Evolutionary conservation across 371 early-diverging fungal species (phyloP).

Genomic region (Blastocladiella emersonii): DNA sequence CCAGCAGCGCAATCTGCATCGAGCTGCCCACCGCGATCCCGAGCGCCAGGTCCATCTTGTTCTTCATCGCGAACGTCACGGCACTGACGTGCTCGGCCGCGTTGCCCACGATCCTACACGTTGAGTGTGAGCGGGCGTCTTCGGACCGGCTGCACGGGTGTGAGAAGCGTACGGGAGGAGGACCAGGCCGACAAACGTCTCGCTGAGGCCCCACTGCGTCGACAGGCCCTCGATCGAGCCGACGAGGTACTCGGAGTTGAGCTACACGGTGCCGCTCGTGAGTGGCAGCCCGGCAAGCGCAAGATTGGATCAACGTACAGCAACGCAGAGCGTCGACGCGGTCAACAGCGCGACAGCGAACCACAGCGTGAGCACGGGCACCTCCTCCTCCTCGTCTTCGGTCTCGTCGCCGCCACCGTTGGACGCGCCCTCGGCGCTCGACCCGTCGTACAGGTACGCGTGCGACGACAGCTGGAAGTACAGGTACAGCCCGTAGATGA

Average conservation of each 20-base stretch:
- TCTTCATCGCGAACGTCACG: constrained; percentile 59
- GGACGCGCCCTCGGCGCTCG: constrained; percentile 10
- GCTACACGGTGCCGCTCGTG: neutral
- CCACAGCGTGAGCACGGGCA: constrained; percentile 35
- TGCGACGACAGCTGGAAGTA: constrained; percentile 68
- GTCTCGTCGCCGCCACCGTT: constrained; percentile 8
- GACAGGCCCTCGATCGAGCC: constrained; percentile 60
- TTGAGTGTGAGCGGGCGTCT: too few relatives aligned
- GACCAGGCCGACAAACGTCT: constrained; percentile 74
- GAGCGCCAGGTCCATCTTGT: constrained; percentile 81
- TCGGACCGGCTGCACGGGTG: too few relatives aligned
- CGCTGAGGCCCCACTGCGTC: constrained; percentile 39
- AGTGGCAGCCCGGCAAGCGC: constrained; percentile 35
- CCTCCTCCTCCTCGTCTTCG: constrained; percentile 43
- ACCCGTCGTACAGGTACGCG: constrained; percentile 28
- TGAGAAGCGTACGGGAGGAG: constrained; percentile 55
- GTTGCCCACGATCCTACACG: constrained; percentile 14
- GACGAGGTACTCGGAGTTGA: constrained; percentile 71
- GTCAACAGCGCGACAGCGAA: constrained; percentile 24
- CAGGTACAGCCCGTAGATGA: constrained; percentile 56
- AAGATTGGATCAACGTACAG: too few relatives aligned
- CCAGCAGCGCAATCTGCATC: constrained; percentile 79
- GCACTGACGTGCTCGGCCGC: constrained; percentile 73
- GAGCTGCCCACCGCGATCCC: constrained; percentile 78
- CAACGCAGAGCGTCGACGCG: constrained; percentile 14